A percentile compares a stretch with the other conserved stretches of the same genome.
These are phyloP conservation scores for Lactarius pseudohatsudake DNA, from an alignment of 768 basidiomycete species.

Conservation along the genomic window DNA sequence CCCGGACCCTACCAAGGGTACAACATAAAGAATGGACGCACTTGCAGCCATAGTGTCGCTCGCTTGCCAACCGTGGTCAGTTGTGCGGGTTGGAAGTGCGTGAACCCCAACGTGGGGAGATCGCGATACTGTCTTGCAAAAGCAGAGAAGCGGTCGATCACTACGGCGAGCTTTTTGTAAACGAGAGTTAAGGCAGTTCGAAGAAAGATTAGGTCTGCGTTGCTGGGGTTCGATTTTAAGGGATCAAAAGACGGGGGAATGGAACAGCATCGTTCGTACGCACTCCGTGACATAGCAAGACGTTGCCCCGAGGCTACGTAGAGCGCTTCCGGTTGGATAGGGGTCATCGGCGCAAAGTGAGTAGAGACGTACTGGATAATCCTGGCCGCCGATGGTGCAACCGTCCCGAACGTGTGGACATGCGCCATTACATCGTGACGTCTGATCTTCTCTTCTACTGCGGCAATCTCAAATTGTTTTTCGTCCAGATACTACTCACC, in stretches of 20 bases:
- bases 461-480: constrained; percentile 89
- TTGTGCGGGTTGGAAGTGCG: constrained; percentile 98
- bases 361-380: constrained; percentile 78
- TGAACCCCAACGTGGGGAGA: constrained; percentile 94
- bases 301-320: constrained; percentile 81
- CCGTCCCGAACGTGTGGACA: constrained; percentile 93
- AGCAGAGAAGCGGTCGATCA: constrained; percentile 82
- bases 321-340: background rate
- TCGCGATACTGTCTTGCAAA: constrained; percentile 87
- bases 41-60: constrained; percentile 95
- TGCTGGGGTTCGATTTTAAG: constrained; percentile 49
- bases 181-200: constrained; percentile 83
- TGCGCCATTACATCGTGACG: constrained; percentile 99
- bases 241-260: background rate
- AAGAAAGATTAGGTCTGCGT: constrained; percentile 97
- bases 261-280: constrained; percentile 33
- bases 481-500: constrained; percentile 68
- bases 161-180: constrained; percentile 80
- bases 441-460: constrained; percentile 93
- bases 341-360: background rate
- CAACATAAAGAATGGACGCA: constrained; percentile 32
- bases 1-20: background rate
- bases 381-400: constrained; percentile 92
- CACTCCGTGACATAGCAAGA: constrained; percentile 99
- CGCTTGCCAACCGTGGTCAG: constrained; percentile 98